Base-by-base conservation (phyloP, 2,329 filamentous ascomycete genomes). In the Penicillium decumbens region DNA sequence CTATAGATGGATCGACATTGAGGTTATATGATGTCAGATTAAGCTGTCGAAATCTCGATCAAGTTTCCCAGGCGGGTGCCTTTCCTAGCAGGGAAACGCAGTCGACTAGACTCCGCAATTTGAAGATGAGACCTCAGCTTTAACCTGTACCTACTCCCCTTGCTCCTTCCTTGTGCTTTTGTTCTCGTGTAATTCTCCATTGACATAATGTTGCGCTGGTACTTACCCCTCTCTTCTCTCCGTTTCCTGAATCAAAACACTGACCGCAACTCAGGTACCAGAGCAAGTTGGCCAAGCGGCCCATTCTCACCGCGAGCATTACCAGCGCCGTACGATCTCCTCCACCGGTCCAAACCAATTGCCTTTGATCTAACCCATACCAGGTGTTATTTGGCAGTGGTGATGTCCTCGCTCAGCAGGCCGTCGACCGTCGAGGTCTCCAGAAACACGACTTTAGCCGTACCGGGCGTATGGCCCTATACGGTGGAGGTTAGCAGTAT, bases 381-480 rank as follows among this genome's bases (percentile, higher is more conserved):
- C 56, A 84, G 81, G 70, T 97, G 51, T 84, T 98, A 56, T 98
- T 97, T 69, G 91, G 87, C 50, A 88, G 90, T 12, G 93, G 93
- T 63, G 93, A 98, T 74, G 78, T 87, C 53, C 84, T 95, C 59
- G 89, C 93, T 32, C 93, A 98, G 73, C 92, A 97, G 74, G 78
- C 83, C 30, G 88, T 98, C 51, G 92, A 97, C 74, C 85, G 83
- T 70, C 84, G 80, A 64, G 91, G 90, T 15, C 59, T 87, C 24
- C 74, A 85, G 60, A 86, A 87, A 57, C 92, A 98, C 69, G 86
- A 92, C 64, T 65, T 72, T 47, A 68, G 66, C 23, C 66, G 75
- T 47, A 77, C 75, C 32, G 75, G 70, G 29, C 70, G 75, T 48
- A 76, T 77, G 75, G 72, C 68, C 25, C 61, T 75, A 29, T 77